A percentile compares a stretch with the other conserved stretches of the same genome.
These are phyloP conservation scores for Ganoderma resinaceum DNA, from an alignment of 1,284 basidiomycete species.

Conservation along the genomic window DNA sequence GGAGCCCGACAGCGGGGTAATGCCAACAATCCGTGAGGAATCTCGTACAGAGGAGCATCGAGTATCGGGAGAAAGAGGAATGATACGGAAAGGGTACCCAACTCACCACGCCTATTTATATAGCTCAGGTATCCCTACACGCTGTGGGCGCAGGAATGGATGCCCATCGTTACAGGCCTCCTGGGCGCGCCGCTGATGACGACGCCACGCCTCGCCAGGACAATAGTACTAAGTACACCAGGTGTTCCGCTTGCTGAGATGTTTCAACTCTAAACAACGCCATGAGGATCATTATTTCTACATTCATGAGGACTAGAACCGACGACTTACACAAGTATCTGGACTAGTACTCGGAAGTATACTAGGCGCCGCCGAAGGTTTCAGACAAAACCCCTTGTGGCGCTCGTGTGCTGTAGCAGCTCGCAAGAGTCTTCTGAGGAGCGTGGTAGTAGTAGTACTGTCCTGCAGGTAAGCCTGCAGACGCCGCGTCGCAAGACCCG, in stretches of 20 bases:
- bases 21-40: too few species aligned
- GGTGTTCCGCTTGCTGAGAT: background rate
- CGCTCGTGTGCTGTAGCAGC: too few species aligned
- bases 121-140: background rate
- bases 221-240: background rate
- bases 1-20: too few species aligned
- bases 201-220: background rate
- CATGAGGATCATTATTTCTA: background rate
- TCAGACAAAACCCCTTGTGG: too few species aligned
- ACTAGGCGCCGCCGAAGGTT: too few species aligned
- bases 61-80: background rate
- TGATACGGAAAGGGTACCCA: background rate
- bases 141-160: background rate
- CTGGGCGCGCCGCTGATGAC: background rate
- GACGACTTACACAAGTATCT: too few species aligned
- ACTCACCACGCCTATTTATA: background rate
- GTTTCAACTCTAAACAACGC: background rate
- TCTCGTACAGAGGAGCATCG: background rate
- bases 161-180: background rate
- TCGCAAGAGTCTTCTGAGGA: too few species aligned
- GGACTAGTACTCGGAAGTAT: too few species aligned
- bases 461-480: too few species aligned
- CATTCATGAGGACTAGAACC: background rate
- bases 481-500: too few species aligned
- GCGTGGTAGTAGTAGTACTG: too few species aligned